A percentile compares a stretch with the other conserved stretches of the same genome.
Evolutionary conservation across 768 basidiomycete genomes (phyloP).

Genomic region (Filobasidium wieringae): DNA sequence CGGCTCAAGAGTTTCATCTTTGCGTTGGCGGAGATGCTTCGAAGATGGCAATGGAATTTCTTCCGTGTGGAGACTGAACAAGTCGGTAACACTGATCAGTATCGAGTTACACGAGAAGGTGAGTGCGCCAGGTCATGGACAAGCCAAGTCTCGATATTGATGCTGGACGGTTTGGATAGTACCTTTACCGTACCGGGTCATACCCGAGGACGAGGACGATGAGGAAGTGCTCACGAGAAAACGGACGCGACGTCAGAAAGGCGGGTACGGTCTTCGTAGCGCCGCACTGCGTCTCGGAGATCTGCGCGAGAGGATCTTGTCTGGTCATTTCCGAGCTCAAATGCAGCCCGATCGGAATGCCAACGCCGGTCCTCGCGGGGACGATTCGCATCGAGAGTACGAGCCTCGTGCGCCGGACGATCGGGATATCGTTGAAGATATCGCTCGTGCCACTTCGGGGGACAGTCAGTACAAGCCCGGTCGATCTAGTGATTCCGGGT

Average conservation of each 20-base stretch:
- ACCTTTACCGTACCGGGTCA: conserved; percentile 3
- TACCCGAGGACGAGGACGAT: conserved; percentile 11
- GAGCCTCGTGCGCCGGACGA: conserved; percentile 12
- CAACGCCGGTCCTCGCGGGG: conserved; percentile 26
- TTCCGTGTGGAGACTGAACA: conserved; percentile 80
- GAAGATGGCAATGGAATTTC: conserved; percentile 64
- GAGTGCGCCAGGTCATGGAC: no score
- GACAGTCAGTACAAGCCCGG: no score
- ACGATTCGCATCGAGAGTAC: conserved; percentile 24
- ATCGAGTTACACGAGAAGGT: conserved; percentile 44
- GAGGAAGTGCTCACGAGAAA: not conserved
- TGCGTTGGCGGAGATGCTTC: conserved; percentile 60
- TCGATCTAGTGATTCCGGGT: no score
- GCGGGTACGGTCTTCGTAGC: conserved; percentile 6
- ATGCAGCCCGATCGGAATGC: not conserved
- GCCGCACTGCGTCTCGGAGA: conserved; percentile 2
- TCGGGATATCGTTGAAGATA: no score
- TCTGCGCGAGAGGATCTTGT: not conserved
- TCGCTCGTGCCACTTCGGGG: no score
- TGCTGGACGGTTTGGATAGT: no score
- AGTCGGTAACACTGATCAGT: conserved; percentile 83
- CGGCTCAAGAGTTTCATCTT: conserved; percentile 55
- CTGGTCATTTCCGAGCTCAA: not conserved
- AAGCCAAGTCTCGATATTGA: no score
- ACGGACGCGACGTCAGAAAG: not conserved